Conservation (phyloP, 2,329 filamentous ascomycete genomes). For the Monosporascus sp. region DNA sequence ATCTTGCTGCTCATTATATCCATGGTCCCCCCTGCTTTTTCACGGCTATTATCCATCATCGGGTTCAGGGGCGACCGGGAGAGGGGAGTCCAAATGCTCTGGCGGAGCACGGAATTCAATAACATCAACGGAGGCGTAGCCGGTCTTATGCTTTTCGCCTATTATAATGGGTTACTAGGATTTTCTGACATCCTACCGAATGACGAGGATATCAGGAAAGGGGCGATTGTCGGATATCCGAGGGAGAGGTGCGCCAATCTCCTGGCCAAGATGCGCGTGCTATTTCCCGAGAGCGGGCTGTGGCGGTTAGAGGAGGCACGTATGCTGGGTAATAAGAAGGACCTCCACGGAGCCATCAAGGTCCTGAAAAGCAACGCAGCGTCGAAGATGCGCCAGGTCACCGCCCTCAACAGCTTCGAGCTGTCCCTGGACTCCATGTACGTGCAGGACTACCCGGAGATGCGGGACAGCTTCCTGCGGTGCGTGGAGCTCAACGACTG, state of each 20-base stretch:
- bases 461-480: constrained; percentile 67
- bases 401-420: constrained; percentile 82
- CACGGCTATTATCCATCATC: constrained; percentile 78
- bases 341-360: constrained; percentile 62
- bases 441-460: constrained; percentile 68
- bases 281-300: constrained; percentile 76
- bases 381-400: constrained; percentile 80
- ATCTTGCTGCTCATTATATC: constrained; percentile 82
- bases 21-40: constrained; percentile 86
- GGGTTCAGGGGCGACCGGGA: constrained; percentile 88
- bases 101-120: constrained; percentile 78
- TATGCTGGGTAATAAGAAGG: constrained; percentile 61
- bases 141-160: constrained; percentile 72
- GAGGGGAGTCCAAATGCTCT: constrained; percentile 77
- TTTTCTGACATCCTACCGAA: constrained; percentile 81
- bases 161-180: constrained; percentile 82
- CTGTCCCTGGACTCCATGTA: constrained; percentile 74
- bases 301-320: constrained; percentile 88
- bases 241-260: constrained; percentile 60
- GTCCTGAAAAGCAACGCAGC: constrained; percentile 55
- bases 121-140: constrained; percentile 93
- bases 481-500: constrained; percentile 82
- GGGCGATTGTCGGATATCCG: constrained; percentile 65
- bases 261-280: constrained; percentile 65
- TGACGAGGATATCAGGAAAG: constrained; percentile 47